These are phyloP conservation scores for Amborella trichopoda DNA, from an alignment of 164 flowering plant genomes.

Conservation along the genomic window DNA sequence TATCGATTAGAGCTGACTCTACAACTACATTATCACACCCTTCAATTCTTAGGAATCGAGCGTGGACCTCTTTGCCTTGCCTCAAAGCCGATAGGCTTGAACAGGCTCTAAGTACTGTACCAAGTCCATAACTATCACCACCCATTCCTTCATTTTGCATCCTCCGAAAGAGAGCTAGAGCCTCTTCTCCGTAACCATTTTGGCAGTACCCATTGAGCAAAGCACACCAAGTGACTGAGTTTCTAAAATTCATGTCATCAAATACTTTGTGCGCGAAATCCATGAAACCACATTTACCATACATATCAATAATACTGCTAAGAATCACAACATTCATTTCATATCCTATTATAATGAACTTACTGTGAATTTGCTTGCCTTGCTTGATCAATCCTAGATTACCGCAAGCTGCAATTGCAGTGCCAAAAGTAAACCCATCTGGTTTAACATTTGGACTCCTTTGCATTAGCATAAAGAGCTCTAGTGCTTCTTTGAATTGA, in stretches of 20 bases:
- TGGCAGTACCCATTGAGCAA: slow-evolving; percentile 71
- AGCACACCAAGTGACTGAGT: slow-evolving; percentile 70
- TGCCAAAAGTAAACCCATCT: slow-evolving; percentile 66
- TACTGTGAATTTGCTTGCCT: slow-evolving; percentile 70
- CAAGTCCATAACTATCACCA: slow-evolving; percentile 49
- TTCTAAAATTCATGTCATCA: slow-evolving; percentile 51
- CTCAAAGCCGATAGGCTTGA: slow-evolving; percentile 60
- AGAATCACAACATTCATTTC: slow-evolving; percentile 55
- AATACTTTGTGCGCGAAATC: slow-evolving; percentile 41
- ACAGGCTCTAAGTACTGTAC: slow-evolving; percentile 81
- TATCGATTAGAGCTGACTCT: slow-evolving; percentile 86
- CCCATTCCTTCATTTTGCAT: slow-evolving; percentile 20
- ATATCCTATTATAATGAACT: slow-evolving; percentile 33
- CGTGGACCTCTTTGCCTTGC: slow-evolving; percentile 80
- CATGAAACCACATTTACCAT: slow-evolving; percentile 58
- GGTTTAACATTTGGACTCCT: slow-evolving; percentile 19
- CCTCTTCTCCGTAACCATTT: slow-evolving; percentile 40
- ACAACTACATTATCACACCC: slow-evolving; percentile 51
- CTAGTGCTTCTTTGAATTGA: slow-evolving; percentile 41
- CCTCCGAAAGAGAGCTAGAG: slow-evolving; percentile 38
- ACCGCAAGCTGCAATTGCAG: slow-evolving; percentile 64
- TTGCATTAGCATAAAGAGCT: slow-evolving; percentile 38
- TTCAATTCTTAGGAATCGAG: slow-evolving; percentile 62
- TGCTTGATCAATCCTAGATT: slow-evolving; percentile 54
- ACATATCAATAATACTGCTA: slow-evolving; percentile 90